Conservation (phyloP, 345 rosid species). For the Limnanthes douglasii region DNA sequence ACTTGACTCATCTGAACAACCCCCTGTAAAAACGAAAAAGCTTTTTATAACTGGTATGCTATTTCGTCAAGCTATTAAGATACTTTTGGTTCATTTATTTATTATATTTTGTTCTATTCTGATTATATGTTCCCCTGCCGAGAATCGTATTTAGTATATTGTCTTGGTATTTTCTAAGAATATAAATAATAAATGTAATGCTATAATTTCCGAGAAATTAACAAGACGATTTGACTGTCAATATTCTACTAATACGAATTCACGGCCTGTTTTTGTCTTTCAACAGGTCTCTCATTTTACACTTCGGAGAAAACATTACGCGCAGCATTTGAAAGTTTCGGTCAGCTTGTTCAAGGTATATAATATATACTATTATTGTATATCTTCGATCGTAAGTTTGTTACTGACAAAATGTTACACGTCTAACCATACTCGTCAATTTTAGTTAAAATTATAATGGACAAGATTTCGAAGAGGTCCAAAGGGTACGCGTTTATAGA, state of each 20-base stretch:
- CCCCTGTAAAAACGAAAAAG: conserved; percentile 52
- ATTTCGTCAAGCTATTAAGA: conserved; percentile 3
- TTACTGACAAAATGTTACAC: too few species aligned
- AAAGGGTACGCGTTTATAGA: conserved; percentile 88
- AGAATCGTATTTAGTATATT: too few species aligned
- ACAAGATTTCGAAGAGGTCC: conserved; percentile 93
- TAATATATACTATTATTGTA: too few species aligned
- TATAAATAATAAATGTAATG: too few species aligned
- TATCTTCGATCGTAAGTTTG: too few species aligned
- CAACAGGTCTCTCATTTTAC: conserved; percentile 76
- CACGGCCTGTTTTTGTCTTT: neutral
- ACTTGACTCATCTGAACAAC: too few species aligned
- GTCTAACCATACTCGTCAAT: neutral
- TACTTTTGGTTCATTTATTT: conserved; percentile 4
- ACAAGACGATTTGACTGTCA: too few species aligned
- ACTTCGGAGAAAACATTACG: conserved; percentile 92
- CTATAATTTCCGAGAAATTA: too few species aligned
- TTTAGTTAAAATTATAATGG: conserved; percentile 87
- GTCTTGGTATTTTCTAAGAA: too few species aligned
- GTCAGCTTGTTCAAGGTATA: conserved; percentile 80
- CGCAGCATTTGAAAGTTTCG: conserved; percentile 80
- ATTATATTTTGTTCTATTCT: too few species aligned
- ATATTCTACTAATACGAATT: too few species aligned
- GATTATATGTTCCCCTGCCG: too few species aligned
- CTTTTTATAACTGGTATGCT: conserved; percentile 81